phyloP scores from a whole-genome alignment of 805 yeast species.

The Myxozyma nipponensis region DNA sequence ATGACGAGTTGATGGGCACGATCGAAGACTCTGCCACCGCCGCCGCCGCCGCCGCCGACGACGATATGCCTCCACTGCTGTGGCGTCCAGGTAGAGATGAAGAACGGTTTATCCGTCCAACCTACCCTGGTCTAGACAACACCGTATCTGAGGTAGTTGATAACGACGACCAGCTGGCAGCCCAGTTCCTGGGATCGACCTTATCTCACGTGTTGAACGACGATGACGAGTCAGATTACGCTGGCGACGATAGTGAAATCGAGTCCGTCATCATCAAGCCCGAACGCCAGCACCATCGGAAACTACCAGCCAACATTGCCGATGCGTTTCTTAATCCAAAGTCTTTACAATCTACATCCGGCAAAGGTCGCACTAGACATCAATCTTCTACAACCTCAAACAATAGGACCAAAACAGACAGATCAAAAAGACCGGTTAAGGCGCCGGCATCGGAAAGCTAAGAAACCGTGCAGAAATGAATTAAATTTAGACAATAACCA shows the following conservation, averaged over 20 bases:
- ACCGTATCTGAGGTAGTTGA: neutral
- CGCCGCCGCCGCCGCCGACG: conserved; percentile 2
- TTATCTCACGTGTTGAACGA: neutral
- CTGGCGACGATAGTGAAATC: neutral
- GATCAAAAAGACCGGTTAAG: neutral
- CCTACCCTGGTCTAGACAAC: conserved; percentile 3
- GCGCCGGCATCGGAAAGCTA: too few relatives aligned
- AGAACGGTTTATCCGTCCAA: conserved; percentile 14
- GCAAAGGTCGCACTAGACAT: neutral
- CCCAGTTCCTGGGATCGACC: neutral
- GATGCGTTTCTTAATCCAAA: neutral
- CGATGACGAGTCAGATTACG: neutral
- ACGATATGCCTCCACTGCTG: neutral
- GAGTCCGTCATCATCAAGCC: neutral
- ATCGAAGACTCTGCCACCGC: neutral
- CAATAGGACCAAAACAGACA: neutral
- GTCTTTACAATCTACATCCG: neutral
- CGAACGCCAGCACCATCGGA: neutral
- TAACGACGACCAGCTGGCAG: neutral
- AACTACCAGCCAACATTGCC: neutral
- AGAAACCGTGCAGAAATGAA: too few relatives aligned
- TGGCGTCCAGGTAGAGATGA: conserved; percentile 19
- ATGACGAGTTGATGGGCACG: conserved; percentile 22
- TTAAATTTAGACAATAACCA: too few relatives aligned
- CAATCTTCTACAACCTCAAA: neutral